Base-by-base conservation (phyloP, 2,329 filamentous ascomycete genomes). In the Colletotrichum gloeosporioides region DNA sequence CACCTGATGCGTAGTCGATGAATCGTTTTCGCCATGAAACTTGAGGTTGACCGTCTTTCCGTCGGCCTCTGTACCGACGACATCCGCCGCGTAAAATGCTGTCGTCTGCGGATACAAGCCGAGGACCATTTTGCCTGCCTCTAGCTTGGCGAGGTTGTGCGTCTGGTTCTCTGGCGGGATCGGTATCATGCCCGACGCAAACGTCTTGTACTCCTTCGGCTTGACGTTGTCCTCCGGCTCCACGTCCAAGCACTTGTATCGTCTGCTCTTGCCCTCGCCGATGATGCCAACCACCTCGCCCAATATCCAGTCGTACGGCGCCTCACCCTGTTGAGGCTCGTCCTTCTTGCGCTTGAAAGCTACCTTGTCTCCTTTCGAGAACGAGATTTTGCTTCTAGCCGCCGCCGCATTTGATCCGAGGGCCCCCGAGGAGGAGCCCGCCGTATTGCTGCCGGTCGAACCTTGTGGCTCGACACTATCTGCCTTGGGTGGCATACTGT, bases 31-130 rank as follows among this genome's bases (percentile, higher is more conserved):
- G 16, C 94, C 94, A 82, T 96, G 95, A 80, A 96, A 96, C 78
- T 95, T 92, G 78, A 96, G 87, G 73, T 90, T 90, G 57, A 93
- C 92, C 76, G 66, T 77, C 71, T 89, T 90, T 55, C 88, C 81
- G 77, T 88, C 83, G 53, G 86, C 86, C 72, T 93, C 87, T 88
- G 91, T 93, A 44, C 93, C 93, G 85, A 95, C 94, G 10, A 96
- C 95, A 79, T 96, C 94, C 2, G 95, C 95, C 82, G 94, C 93
- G 83, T 97, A 97, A 80, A 97, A 96, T 0, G 94, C 96, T 2
- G 95, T 96, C 1, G 95, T 96, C 80, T 95, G 93, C 0, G 95
- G 95, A 81, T 97, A 97, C 74, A 95, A 87, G 0, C 95, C 95
- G 73, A 96, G 87, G 10, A 96, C 95, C 62, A 92, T 91, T 82